phyloP scores from a whole-genome alignment of 257 asterid species.

The Mentha longifolia region DNA sequence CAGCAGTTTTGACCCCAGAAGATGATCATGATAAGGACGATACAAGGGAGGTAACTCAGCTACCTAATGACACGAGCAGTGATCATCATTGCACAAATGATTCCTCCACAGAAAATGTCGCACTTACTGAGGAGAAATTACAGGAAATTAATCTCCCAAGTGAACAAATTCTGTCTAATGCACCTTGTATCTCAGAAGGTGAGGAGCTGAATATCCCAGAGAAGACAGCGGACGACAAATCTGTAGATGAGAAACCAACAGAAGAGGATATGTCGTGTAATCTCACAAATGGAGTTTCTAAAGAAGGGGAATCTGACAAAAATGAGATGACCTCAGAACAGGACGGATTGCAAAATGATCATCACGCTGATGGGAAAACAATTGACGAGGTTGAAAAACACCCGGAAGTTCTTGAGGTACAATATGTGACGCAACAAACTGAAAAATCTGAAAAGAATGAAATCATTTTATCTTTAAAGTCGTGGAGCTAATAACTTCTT shows the following conservation, averaged over 20 bases:
- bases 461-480: neutral
- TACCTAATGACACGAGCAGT: constrained; percentile 3
- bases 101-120: neutral
- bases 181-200: neutral
- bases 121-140: neutral
- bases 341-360: constrained; percentile 15
- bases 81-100: neutral
- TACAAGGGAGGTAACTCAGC: constrained; percentile 11
- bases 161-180: neutral
- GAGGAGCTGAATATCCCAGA: constrained; percentile 16
- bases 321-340: neutral
- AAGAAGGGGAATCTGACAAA: constrained; percentile 11
- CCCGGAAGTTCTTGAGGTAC: no score
- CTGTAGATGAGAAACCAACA: constrained; percentile 12
- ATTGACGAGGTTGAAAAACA: no score
- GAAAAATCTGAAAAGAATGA: no score
- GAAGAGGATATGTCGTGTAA: constrained; percentile 18
- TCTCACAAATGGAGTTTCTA: constrained; percentile 24
- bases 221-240: neutral
- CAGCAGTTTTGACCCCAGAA: neutral
- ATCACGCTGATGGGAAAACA: no score
- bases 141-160: neutral
- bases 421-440: no score
- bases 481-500: neutral
- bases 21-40: neutral